Conservation (phyloP, 306 rosid species). For the Neltuma alba region DNA sequence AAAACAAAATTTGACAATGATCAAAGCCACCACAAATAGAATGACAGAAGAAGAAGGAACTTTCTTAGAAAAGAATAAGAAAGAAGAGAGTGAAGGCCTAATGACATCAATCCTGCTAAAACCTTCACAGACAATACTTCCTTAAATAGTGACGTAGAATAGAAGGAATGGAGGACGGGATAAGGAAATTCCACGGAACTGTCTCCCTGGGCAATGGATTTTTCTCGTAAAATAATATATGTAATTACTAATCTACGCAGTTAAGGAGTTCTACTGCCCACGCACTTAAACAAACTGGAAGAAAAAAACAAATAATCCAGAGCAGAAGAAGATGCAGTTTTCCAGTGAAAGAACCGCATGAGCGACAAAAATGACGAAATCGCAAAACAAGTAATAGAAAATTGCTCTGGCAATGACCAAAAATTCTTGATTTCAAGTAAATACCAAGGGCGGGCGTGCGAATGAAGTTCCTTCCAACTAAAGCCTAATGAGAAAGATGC, state of each 20-base stretch:
- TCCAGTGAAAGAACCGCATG: slow-evolving; percentile 36
- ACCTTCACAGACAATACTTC: slow-evolving; percentile 17
- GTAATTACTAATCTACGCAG: background rate
- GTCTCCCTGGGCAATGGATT: slow-evolving; percentile 18
- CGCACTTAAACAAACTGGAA: background rate
- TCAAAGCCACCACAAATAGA: background rate
- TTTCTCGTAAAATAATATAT: slow-evolving; percentile 2
- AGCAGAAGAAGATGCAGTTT: slow-evolving; percentile 14
- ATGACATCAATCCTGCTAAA: slow-evolving; percentile 1
- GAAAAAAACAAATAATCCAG: background rate
- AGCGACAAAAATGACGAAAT: slow-evolving; percentile 30
- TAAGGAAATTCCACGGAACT: slow-evolving; percentile 20
- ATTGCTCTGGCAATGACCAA: slow-evolving; percentile 27
- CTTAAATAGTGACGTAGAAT: slow-evolving; percentile 22
- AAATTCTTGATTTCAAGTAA: slow-evolving; percentile 33
- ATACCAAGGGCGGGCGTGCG: slow-evolving; percentile 13
- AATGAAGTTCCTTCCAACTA: slow-evolving; percentile 7
- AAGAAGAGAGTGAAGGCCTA: background rate
- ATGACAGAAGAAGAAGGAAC: background rate
- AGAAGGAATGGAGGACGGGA: slow-evolving; percentile 25
- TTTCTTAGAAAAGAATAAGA: background rate
- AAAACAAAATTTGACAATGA: background rate
- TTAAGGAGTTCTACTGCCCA: background rate
- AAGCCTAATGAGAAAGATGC: slow-evolving; percentile 8
- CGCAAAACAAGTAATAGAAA: background rate